Conservation (phyloP, 805 yeast species). For the Brettanomyces naardenensis region DNA sequence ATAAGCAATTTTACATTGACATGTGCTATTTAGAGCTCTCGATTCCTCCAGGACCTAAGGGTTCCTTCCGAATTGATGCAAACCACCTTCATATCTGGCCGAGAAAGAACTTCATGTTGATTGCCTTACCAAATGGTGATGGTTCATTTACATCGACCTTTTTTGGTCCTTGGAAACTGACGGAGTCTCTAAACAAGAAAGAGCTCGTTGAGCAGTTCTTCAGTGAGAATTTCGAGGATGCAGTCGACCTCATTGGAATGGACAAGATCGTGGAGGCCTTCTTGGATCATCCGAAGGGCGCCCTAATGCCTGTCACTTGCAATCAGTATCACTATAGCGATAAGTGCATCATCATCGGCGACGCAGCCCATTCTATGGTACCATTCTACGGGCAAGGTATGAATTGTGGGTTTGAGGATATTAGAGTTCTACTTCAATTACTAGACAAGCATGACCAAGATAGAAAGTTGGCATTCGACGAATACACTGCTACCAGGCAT, state of each 20-base stretch:
- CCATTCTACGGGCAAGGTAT: conserved; percentile 98
- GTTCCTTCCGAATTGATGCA: conserved; percentile 48
- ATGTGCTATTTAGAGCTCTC: conserved; percentile 76
- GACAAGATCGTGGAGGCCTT: conserved; percentile 38
- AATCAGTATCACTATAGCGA: conserved; percentile 61
- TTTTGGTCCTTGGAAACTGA: conserved; percentile 70
- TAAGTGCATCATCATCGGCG: conserved; percentile 69
- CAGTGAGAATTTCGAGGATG: conserved; percentile 61
- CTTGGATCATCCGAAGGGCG: conserved; percentile 59
- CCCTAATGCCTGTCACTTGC: conserved; percentile 67
- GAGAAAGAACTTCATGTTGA: conserved; percentile 74
- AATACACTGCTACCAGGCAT: conserved; percentile 48
- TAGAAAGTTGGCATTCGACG: conserved; percentile 41
- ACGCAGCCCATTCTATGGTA: conserved; percentile 95
- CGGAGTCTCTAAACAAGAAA: conserved; percentile 42
- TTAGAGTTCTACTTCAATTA: conserved; percentile 53
- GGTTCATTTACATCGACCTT: conserved; percentile 87
- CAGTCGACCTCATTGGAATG: conserved; percentile 57
- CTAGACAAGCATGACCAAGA: conserved; percentile 30
- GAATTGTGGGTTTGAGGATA: conserved; percentile 95
- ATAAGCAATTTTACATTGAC: conserved; percentile 70
- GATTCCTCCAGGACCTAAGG: conserved; percentile 49
- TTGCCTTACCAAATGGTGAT: conserved; percentile 78
- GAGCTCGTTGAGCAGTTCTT: conserved; percentile 45
- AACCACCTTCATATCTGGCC: conserved; percentile 94